Conservation (phyloP, 805 yeast species). For the Spathaspora arborariae region DNA sequence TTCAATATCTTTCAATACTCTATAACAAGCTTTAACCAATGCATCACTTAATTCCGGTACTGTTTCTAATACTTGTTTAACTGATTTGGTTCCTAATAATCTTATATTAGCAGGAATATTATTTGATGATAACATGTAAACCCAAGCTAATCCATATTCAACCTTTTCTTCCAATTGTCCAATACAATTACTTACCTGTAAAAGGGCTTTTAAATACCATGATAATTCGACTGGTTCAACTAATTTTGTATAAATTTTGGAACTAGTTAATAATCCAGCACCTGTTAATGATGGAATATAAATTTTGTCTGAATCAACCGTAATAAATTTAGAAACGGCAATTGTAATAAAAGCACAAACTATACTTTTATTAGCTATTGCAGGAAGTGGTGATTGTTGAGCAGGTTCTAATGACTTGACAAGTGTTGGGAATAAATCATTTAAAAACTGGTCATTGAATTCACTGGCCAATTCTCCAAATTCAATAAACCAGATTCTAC, state of each 20-base stretch:
- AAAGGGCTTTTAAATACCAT: slow-evolving; percentile 52
- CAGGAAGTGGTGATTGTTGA: slow-evolving; percentile 48
- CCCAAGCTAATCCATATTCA: slow-evolving; percentile 45
- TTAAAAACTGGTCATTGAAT: slow-evolving; percentile 7
- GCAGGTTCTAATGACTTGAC: slow-evolving; percentile 39
- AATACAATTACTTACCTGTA: slow-evolving; percentile 13
- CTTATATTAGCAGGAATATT: slow-evolving; percentile 32
- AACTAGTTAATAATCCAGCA: slow-evolving; percentile 46
- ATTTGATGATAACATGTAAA: slow-evolving; percentile 45
- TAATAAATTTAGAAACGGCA: slow-evolving; percentile 10
- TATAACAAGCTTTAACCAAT: slow-evolving; percentile 41
- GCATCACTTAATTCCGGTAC: slow-evolving; percentile 34
- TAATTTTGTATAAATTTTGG: slow-evolving; percentile 51
- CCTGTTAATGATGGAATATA: slow-evolving; percentile 27
- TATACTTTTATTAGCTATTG: slow-evolving; percentile 49
- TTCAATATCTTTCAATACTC: slow-evolving; percentile 8
- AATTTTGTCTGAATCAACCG: slow-evolving; percentile 14
- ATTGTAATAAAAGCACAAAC: slow-evolving; percentile 52
- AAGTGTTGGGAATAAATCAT: slow-evolving; percentile 20
- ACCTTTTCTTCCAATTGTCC: slow-evolving; percentile 11
- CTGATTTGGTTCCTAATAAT: slow-evolving; percentile 25
- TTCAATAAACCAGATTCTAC: slow-evolving; percentile 63
- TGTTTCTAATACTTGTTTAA: slow-evolving; percentile 25
- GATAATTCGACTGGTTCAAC: slow-evolving; percentile 38
- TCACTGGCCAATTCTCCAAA: slow-evolving; percentile 31